phyloP scores from a whole-genome alignment of 208 protist species.

The Leishmania guyanensis region DNA sequence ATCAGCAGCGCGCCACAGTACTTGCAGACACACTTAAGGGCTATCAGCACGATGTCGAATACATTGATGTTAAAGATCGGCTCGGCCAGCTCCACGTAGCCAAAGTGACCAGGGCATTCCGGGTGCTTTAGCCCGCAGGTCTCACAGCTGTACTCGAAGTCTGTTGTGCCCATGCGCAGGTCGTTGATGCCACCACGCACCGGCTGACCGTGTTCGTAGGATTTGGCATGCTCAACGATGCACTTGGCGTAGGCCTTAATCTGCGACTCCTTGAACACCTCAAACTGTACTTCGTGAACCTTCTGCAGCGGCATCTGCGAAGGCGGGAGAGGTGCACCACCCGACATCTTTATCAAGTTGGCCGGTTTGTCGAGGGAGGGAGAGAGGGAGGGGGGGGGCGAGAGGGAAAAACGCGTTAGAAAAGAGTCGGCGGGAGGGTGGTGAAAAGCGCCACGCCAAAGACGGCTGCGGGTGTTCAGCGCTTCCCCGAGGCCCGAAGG shows the following conservation, averaged over 20 bases:
- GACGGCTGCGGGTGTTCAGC: not conserved
- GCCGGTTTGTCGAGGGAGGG: not conserved
- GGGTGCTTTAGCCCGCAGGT: constrained; percentile 82
- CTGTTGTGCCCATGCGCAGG: constrained; percentile 88
- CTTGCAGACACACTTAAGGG: constrained; percentile 98
- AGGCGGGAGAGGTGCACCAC: constrained; percentile 69
- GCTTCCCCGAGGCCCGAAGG: not conserved
- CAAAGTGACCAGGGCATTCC: constrained; percentile 98
- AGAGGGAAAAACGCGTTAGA: too few species aligned
- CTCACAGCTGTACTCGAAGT: constrained; percentile 85
- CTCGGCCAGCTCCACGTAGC: constrained; percentile 97
- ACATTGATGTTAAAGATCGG: constrained; percentile 98
- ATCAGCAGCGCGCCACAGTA: constrained; percentile 93
- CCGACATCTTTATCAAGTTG: constrained; percentile 56
- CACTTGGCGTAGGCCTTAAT: constrained; percentile 90
- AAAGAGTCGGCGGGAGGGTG: not conserved
- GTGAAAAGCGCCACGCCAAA: not conserved
- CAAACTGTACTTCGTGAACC: constrained; percentile 83
- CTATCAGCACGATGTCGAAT: constrained; percentile 93
- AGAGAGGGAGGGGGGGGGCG: not conserved
- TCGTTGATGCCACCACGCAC: constrained; percentile 89
- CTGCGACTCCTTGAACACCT: constrained; percentile 88
- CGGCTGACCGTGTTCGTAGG: constrained; percentile 78
- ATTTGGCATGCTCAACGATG: constrained; percentile 82
- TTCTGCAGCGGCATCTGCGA: constrained; percentile 83